Conservation (phyloP, 2,329 filamentous ascomycete species). For the Verticillium dahliae region DNA sequence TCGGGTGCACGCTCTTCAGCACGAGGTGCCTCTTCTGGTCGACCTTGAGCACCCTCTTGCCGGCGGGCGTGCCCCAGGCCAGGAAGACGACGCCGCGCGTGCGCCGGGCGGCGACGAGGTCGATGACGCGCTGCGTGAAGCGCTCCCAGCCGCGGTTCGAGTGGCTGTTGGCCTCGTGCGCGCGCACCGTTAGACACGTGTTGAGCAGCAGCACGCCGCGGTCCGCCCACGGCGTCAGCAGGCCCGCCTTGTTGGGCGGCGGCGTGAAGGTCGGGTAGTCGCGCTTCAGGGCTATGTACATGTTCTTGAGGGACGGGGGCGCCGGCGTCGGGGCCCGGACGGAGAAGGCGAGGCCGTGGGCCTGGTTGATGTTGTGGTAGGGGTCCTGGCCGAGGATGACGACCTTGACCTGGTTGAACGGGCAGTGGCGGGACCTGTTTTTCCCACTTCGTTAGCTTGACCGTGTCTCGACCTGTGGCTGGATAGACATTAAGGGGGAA, state of each 20-base stretch:
- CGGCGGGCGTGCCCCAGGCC: slow-evolving; percentile 86
- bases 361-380: slow-evolving; percentile 93
- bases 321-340: slow-evolving; percentile 83
- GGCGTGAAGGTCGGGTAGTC: slow-evolving; percentile 77
- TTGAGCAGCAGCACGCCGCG: slow-evolving; percentile 90
- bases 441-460: background rate
- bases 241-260: slow-evolving; percentile 71
- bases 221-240: slow-evolving; percentile 90
- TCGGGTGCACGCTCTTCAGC: slow-evolving; percentile 82
- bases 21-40: slow-evolving; percentile 72
- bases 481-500: background rate
- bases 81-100: slow-evolving; percentile 84
- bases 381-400: slow-evolving; percentile 96
- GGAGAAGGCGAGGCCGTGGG: slow-evolving; percentile 93
- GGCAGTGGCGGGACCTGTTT: slow-evolving; percentile 86
- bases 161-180: slow-evolving; percentile 82
- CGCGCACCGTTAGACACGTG: slow-evolving; percentile 88
- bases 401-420: slow-evolving; percentile 79
- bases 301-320: slow-evolving; percentile 86
- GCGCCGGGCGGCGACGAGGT: slow-evolving; percentile 72
- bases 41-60: slow-evolving; percentile 68
- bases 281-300: slow-evolving; percentile 80
- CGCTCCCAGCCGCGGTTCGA: slow-evolving; percentile 84
- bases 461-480: no score
- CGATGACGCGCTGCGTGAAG: slow-evolving; percentile 88